Conservation (phyloP, 2,329 filamentous ascomycete species). For the Drechslerella dactyloides region DNA sequence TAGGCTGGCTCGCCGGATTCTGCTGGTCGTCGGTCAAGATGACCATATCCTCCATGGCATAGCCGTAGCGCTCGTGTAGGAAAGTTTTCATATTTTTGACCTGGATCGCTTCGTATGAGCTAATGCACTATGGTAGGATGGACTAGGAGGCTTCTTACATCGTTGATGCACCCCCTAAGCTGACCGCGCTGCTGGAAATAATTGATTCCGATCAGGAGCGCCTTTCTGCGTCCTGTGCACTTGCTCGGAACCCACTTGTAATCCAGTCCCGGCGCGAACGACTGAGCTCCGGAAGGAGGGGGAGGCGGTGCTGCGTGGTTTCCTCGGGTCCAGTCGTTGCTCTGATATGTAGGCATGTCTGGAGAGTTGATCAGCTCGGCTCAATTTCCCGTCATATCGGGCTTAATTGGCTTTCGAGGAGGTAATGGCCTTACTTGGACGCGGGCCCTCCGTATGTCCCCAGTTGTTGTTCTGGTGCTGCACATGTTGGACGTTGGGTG, state of each 20-base stretch:
- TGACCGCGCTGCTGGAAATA: slow-evolving; percentile 76
- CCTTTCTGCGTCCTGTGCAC: slow-evolving; percentile 75
- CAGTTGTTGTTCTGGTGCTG: slow-evolving; percentile 30
- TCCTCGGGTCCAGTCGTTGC: slow-evolving; percentile 33
- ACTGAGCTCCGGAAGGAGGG: slow-evolving; percentile 28
- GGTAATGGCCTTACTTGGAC: slow-evolving; percentile 19
- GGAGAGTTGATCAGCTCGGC: not conserved
- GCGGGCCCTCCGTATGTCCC: slow-evolving; percentile 39
- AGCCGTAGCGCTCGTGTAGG: slow-evolving; percentile 71
- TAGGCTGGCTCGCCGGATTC: slow-evolving; percentile 73
- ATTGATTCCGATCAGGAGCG: slow-evolving; percentile 79
- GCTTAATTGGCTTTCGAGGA: not conserved
- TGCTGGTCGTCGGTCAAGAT: slow-evolving; percentile 76
- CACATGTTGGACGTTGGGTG: slow-evolving; percentile 34
- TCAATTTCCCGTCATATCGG: not conserved
- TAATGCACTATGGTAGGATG: not conserved
- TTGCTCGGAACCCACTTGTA: slow-evolving; percentile 58
- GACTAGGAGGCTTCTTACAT: slow-evolving; percentile 59
- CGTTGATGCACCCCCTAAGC: slow-evolving; percentile 79
- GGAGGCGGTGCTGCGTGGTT: slow-evolving; percentile 42
- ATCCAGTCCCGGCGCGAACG: slow-evolving; percentile 39
- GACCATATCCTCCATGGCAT: slow-evolving; percentile 80
- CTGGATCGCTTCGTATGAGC: slow-evolving; percentile 2
- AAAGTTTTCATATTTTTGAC: slow-evolving; percentile 76
- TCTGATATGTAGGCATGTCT: slow-evolving; percentile 41